phyloP scores from a whole-genome alignment of 2,329 filamentous ascomycete genomes.

The Fusarium xyrophilum region DNA sequence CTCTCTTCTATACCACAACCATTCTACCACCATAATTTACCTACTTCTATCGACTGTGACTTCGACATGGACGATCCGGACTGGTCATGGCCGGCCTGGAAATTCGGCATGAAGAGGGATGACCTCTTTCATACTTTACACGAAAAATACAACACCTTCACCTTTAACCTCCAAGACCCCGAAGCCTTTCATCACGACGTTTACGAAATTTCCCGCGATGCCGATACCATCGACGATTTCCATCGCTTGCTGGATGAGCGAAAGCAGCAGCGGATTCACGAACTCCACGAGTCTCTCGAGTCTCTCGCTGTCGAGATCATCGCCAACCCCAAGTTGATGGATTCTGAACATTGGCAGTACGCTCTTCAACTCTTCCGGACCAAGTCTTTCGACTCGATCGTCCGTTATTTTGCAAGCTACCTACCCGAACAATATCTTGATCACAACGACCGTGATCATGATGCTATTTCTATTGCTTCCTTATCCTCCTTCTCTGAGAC shows the following conservation, averaged over 20 bases:
- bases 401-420: slow-evolving; percentile 66
- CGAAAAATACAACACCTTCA: slow-evolving; percentile 66
- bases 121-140: slow-evolving; percentile 65
- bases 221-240: slow-evolving; percentile 60
- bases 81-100: slow-evolving; percentile 66
- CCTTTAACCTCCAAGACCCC: slow-evolving; percentile 63
- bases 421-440: slow-evolving; percentile 58
- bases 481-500: slow-evolving; percentile 50
- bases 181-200: slow-evolving; percentile 69
- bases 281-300: slow-evolving; percentile 63
- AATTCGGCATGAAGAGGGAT: slow-evolving; percentile 67
- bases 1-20: slow-evolving; percentile 19
- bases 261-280: slow-evolving; percentile 60
- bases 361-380: slow-evolving; percentile 66
- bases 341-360: slow-evolving; percentile 64
- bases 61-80: slow-evolving; percentile 61
- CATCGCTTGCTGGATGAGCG: slow-evolving; percentile 61
- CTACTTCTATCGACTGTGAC: slow-evolving; percentile 54
- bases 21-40: slow-evolving; percentile 17
- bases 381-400: slow-evolving; percentile 65
- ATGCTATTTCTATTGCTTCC: slow-evolving; percentile 43
- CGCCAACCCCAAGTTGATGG: slow-evolving; percentile 64
- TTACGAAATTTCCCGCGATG: slow-evolving; percentile 62
- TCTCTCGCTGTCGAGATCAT: slow-evolving; percentile 67
- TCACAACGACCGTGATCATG: slow-evolving; percentile 49